These are phyloP conservation scores for Edaphochlamys debaryana DNA, from an alignment of 139 green algal species.

Conservation along the genomic window DNA sequence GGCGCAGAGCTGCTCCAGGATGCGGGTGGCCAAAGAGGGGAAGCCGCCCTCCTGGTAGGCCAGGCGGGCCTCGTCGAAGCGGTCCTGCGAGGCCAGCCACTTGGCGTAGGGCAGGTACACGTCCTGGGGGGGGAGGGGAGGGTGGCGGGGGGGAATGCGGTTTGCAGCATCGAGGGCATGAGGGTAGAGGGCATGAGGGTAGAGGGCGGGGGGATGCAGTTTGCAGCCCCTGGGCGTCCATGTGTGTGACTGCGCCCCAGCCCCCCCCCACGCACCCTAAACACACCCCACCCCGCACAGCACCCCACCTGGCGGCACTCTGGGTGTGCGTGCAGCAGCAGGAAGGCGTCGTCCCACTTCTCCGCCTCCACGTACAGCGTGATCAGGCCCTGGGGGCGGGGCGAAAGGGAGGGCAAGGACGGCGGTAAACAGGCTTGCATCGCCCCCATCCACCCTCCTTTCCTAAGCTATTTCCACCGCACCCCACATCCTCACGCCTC, in stretches of 20 bases:
- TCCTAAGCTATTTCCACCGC: not conserved
- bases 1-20: slow-evolving; percentile 70
- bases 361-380: slow-evolving; percentile 67
- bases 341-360: slow-evolving; percentile 78
- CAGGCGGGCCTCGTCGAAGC: slow-evolving; percentile 56
- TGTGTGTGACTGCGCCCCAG: too few relatives aligned
- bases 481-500: not conserved
- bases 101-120: slow-evolving; percentile 76
- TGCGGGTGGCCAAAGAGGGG: slow-evolving; percentile 57
- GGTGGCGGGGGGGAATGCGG: too few relatives aligned
- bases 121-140: too few relatives aligned
- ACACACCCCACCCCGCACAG: too few relatives aligned
- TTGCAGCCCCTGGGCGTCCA: too few relatives aligned
- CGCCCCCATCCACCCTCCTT: too few relatives aligned
- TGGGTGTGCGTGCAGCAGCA: slow-evolving; percentile 66
- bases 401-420: not conserved
- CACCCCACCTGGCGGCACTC: slow-evolving; percentile 48
- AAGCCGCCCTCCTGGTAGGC: slow-evolving; percentile 61
- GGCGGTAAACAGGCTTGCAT: too few relatives aligned
- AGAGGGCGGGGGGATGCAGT: too few relatives aligned
- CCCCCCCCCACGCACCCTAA: too few relatives aligned
- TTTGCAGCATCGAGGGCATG: too few relatives aligned
- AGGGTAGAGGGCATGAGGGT: too few relatives aligned
- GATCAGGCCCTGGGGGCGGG: slow-evolving; percentile 50
- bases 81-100: slow-evolving; percentile 68